Percentiles rank a stretch among this genome's conserved stretches.
These are phyloP conservation scores for Cajanus cajan DNA, from an alignment of 306 rosid species.

Conservation along the genomic window DNA sequence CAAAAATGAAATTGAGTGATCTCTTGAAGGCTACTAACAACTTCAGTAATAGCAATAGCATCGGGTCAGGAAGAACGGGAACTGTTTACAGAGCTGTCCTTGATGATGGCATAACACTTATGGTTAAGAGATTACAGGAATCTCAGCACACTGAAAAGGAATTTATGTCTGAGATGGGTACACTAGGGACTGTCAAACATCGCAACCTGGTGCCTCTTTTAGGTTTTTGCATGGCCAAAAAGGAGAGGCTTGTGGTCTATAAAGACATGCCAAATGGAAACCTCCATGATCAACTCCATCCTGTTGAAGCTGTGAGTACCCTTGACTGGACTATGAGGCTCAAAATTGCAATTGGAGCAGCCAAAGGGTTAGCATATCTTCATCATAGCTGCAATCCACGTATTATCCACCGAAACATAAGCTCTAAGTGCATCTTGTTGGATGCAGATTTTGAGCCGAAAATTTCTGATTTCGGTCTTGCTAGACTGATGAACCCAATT, in stretches of 20 bases:
- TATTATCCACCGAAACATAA: conserved; percentile 86
- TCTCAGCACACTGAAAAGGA: conserved; percentile 84
- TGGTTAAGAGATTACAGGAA: conserved; percentile 93
- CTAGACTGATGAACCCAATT: conserved; percentile 89
- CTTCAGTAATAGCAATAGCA: conserved; percentile 69
- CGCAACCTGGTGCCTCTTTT: conserved; percentile 86
- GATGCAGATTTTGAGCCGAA: conserved; percentile 80
- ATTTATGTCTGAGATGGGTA: conserved; percentile 81
- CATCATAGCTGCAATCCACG: conserved; percentile 98
- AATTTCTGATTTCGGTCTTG: conserved; percentile 94
- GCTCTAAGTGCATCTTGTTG: conserved; percentile 85
- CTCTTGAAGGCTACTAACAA: conserved; percentile 91
- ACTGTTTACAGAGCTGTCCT: conserved; percentile 75
- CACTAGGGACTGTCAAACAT: conserved; percentile 68
- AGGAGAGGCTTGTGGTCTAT: conserved; percentile 84
- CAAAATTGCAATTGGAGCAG: conserved; percentile 85
- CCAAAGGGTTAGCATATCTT: conserved; percentile 94
- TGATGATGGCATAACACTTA: conserved; percentile 67
- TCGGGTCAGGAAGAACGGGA: conserved; percentile 90
- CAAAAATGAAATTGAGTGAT: conserved; percentile 87
- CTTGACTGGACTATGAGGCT: conserved; percentile 81
- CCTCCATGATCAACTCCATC: conserved; percentile 76
- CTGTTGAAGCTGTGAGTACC: conserved; percentile 38
- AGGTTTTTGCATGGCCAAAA: conserved; percentile 86
- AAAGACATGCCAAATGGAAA: conserved; percentile 74